Percentiles rank a stretch among this genome's conserved stretches.
These are phyloP conservation scores for Sporothrix inflata DNA, from an alignment of 2,329 filamentous ascomycete genomes.

Conservation along the genomic window DNA sequence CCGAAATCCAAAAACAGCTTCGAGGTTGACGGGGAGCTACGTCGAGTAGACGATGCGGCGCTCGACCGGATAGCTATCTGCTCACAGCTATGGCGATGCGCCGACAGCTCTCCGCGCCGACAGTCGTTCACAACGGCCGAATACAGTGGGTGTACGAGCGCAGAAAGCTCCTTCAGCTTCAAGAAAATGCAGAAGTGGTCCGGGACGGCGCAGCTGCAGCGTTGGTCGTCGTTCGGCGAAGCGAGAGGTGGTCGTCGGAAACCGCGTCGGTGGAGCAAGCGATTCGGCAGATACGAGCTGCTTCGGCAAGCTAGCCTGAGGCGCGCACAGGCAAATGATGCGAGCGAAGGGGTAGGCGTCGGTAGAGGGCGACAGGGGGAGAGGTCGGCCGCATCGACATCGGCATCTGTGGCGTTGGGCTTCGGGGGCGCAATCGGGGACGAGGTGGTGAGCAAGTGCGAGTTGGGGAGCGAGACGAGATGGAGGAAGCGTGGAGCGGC, in stretches of 20 bases:
- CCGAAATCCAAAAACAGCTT: background rate
- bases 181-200: background rate
- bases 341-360: background rate
- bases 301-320: background rate
- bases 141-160: no score
- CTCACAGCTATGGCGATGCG: background rate
- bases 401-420: conserved; percentile 2
- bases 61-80: background rate
- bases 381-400: background rate
- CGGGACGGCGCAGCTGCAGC: no score
- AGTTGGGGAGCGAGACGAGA: background rate
- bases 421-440: background rate
- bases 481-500: conserved; percentile 13
- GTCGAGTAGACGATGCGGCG: background rate
- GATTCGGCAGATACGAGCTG: background rate
- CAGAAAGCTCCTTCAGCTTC: no score
- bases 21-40: background rate
- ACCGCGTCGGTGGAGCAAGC: conserved; percentile 8
- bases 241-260: background rate
- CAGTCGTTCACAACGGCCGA: no score
- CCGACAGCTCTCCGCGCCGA: background rate
- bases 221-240: background rate
- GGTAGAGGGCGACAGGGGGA: background rate
- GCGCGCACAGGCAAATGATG: background rate
- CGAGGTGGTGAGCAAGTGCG: background rate